Evolutionary conservation across 768 basidiomycete species (phyloP).

Genomic region (Mycena vitilis): DNA sequence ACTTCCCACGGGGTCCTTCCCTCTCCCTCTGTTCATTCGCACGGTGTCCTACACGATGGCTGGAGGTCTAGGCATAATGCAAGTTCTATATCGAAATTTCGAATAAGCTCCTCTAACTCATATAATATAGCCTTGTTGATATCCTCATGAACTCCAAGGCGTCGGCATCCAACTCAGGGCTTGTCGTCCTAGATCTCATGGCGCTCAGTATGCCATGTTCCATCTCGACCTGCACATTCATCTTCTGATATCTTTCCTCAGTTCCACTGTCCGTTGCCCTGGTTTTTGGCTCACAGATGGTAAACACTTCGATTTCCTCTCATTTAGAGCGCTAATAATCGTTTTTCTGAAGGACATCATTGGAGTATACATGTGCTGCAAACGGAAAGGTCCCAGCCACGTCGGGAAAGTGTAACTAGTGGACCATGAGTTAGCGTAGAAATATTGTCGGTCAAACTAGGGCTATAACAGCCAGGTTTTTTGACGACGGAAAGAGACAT

Average conservation of each 20-base stretch:
- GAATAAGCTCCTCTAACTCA: not conserved
- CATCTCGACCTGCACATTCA: not conserved
- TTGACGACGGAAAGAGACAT: too few relatives aligned
- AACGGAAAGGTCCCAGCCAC: conserved; percentile 2
- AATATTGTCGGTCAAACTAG: too few relatives aligned
- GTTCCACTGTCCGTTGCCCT: conserved; percentile 26
- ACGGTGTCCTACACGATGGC: conserved; percentile 18
- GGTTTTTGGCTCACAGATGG: conserved; percentile 28
- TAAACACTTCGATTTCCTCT: not conserved
- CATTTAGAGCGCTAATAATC: not conserved
- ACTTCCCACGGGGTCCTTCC: conserved; percentile 3
- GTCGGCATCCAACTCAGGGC: not conserved
- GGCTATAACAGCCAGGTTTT: too few relatives aligned
- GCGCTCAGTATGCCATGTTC: conserved; percentile 2
- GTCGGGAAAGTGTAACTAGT: conserved; percentile 2
- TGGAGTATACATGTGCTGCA: conserved; percentile 18
- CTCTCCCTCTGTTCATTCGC: conserved; percentile 26
- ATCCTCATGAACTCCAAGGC: not conserved
- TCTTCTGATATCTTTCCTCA: not conserved
- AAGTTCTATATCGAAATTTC: not conserved
- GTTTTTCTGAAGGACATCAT: conserved; percentile 6
- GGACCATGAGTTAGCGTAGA: too few relatives aligned
- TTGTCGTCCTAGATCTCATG: not conserved
- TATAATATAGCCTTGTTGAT: not conserved
- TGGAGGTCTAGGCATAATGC: conserved; percentile 27